Evolutionary conservation across 179 eudicot species (phyloP).

Genomic region (Silene vulgaris): DNA sequence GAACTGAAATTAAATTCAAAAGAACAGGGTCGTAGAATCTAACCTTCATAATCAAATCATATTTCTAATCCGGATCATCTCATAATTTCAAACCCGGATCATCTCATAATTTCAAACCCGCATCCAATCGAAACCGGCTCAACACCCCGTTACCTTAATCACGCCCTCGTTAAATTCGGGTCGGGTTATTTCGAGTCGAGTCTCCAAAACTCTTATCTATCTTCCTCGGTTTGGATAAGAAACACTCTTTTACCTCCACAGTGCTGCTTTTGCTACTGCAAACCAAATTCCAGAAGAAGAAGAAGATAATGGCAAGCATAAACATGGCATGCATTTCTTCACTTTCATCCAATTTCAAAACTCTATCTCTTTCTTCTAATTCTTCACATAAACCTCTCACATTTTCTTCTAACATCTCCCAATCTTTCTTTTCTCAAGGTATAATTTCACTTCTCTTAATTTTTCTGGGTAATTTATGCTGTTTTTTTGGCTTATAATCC

Average conservation of each 20-base stretch:
- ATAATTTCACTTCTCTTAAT: background rate
- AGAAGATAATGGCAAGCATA: constrained; percentile 23
- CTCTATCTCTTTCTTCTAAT: constrained; percentile 36
- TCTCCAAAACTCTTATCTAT: background rate
- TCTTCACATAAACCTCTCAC: constrained; percentile 44
- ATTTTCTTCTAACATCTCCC: constrained; percentile 41
- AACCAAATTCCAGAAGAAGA: background rate
- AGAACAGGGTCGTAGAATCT: no score
- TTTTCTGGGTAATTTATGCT: background rate
- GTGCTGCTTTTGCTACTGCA: background rate
- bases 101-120: no score
- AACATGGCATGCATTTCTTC: constrained; percentile 30
- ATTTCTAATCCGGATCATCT: no score
- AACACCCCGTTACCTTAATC: no score
- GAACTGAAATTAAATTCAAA: no score
- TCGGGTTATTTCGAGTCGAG: background rate
- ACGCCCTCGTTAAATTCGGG: no score
- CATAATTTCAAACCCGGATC: no score
- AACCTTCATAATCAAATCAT: no score
- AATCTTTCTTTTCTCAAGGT: constrained; percentile 51
- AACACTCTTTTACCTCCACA: background rate
- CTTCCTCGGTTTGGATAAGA: constrained; percentile 15
- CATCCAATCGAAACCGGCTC: no score
- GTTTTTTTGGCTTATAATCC: background rate
- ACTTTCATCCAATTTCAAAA: constrained; percentile 35